Evolutionary conservation across 148 eudicot genomes (phyloP).

Genomic region (Chenopodium formosanum): DNA sequence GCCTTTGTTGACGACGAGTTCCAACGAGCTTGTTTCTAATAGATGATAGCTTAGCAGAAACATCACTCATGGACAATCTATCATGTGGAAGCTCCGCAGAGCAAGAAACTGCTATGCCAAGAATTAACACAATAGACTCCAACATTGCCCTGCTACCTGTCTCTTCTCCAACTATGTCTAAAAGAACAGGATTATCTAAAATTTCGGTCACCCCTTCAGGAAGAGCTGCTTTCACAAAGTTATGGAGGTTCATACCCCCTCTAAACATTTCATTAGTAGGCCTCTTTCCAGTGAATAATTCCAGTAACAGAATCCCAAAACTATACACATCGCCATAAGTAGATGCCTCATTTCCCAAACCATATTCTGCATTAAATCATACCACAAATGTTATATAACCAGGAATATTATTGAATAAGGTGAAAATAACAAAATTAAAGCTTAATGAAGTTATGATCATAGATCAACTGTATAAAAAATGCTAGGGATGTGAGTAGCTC

Average conservation of each 20-base stretch:
- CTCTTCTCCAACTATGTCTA: conserved; percentile 6
- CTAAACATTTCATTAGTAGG: conserved; percentile 27
- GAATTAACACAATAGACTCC: conserved; percentile 1
- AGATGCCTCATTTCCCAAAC: conserved; percentile 30
- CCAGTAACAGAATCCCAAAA: conserved; percentile 36
- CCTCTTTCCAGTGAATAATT: conserved; percentile 33
- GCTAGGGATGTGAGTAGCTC: too few relatives aligned
- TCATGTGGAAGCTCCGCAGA: conserved; percentile 16
- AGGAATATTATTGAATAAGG: too few relatives aligned
- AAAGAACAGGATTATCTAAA: conserved; percentile 13
- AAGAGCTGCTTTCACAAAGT: conserved; percentile 18
- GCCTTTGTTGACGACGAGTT: not conserved
- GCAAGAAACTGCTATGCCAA: conserved; percentile 17
- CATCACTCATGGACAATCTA: conserved; percentile 16
- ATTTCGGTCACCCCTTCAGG: conserved; percentile 19
- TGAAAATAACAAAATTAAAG: too few relatives aligned
- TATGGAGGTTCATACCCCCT: conserved; percentile 16
- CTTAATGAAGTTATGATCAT: too few relatives aligned
- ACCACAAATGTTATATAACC: too few relatives aligned
- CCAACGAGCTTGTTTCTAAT: conserved; percentile 4
- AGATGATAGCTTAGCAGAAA: conserved; percentile 17
- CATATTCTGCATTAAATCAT: conserved; percentile 7
- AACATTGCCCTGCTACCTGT: not conserved
- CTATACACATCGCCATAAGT: conserved; percentile 34
- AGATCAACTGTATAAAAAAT: too few relatives aligned